Conservation (phyloP, 768 basidiomycete genomes). For the Trametes cubensis region DNA sequence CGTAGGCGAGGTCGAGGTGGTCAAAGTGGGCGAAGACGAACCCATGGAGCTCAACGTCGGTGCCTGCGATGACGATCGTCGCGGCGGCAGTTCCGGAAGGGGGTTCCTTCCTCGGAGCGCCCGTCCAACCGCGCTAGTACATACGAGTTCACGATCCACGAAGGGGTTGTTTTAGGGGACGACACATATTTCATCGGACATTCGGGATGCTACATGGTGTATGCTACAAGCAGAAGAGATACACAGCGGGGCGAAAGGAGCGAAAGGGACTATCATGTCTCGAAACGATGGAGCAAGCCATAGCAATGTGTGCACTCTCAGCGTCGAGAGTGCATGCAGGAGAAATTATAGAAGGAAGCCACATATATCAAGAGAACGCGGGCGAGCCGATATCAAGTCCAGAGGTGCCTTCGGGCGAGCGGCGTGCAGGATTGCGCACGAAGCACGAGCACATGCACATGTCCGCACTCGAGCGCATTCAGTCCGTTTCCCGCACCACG, state of each 20-base stretch:
- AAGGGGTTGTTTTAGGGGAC: too few species aligned
- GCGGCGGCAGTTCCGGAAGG: neutral
- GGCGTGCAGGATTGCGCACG: neutral
- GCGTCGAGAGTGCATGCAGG: neutral
- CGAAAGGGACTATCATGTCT: too few species aligned
- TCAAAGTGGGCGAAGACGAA: neutral
- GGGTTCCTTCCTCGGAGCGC: neutral
- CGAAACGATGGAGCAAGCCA: too few species aligned
- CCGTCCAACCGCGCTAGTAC: neutral
- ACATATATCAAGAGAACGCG: neutral
- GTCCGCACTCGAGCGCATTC: neutral
- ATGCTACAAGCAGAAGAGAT: slow-evolving; percentile 9
- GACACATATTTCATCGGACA: too few species aligned
- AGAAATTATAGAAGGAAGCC: neutral
- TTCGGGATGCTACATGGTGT: slow-evolving; percentile 3
- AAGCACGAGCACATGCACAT: neutral
- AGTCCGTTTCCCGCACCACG: slow-evolving; percentile 34
- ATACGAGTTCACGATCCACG: too few species aligned
- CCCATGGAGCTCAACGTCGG: neutral
- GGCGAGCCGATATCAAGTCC: neutral
- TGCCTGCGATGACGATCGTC: slow-evolving; percentile 5
- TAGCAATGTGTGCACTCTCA: too few species aligned
- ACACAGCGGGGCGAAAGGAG: neutral
- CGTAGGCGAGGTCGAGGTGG: neutral
- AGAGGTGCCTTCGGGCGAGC: neutral